Base-by-base conservation (phyloP, 768 basidiomycete genomes). In the Leucosporidium yakuticum region DNA sequence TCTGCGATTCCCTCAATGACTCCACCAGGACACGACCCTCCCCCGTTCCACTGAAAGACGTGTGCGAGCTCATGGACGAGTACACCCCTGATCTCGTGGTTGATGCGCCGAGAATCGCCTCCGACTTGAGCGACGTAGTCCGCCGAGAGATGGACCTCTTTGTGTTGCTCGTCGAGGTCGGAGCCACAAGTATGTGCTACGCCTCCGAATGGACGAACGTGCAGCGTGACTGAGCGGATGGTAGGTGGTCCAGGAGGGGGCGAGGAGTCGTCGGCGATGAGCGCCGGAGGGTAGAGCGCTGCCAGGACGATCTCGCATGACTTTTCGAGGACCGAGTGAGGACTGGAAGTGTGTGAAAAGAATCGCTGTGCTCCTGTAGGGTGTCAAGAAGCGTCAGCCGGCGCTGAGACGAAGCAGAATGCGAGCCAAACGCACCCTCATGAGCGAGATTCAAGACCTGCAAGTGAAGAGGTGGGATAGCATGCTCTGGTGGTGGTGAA, bases 1-100 rank as follows among this genome's bases (percentile, higher is more conserved):
- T 91, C 89, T 87, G 75, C 89, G 32, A 91, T 82, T 25, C 89
- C 89, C 75, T 91, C 89, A 69, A 89, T 84, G 57, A 91, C 79
- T 2, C 89, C 89, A 2, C 84, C 83, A 0, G 88, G 87, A 71
- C 84, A 86, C 53, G 82, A 83, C 31, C 81, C 85, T 29, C 79
- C 75, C 2, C 82, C 87, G 73, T 88, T 82, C 77, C 85, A 84
- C 75, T 90, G 89, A 76, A 82, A 90, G 74, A 87, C 90, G 70
- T 91, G 89, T 9, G 89, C 88, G 75, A 87, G 82, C 78, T 91
- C 88, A 76, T 88, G 89, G 47, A 83, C 80, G 4, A 91, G 80
- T 4, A 90, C 88, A 6, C 89, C 89, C 51, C 79, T 70, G 59
- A 90, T 86, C 79, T 91, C 89, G 57, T 87, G 82, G 34, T 64